Evolutionary conservation across 73 alveolate species (phyloP).

Genomic region (Loxodes magnus): DNA sequence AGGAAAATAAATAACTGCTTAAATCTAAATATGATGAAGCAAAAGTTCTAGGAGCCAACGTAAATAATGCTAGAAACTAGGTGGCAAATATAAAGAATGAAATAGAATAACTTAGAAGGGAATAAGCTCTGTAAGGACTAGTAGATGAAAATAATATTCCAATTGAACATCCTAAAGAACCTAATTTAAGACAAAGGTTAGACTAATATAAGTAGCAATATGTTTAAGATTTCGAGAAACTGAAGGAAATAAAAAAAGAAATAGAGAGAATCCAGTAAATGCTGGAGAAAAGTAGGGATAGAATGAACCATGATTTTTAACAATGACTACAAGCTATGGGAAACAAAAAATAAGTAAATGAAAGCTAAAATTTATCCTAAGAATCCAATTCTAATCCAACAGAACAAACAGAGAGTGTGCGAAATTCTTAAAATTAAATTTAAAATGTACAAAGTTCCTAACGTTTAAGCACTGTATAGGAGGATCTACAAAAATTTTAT

Average conservation of each 20-base stretch:
- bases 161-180: slow-evolving; percentile 47
- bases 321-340: slow-evolving; percentile 66
- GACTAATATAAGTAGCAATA: slow-evolving; percentile 34
- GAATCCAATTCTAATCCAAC: too few species aligned
- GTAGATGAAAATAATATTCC: slow-evolving; percentile 53
- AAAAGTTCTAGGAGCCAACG: slow-evolving; percentile 45
- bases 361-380: background rate
- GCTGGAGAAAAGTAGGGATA: slow-evolving; percentile 41
- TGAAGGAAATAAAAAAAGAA: slow-evolving; percentile 61
- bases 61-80: slow-evolving; percentile 48
- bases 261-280: slow-evolving; percentile 58
- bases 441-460: background rate
- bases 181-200: slow-evolving; percentile 25
- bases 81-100: slow-evolving; percentile 37
- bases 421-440: background rate
- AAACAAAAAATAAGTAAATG: slow-evolving; percentile 18
- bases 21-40: slow-evolving; percentile 49
- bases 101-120: slow-evolving; percentile 65
- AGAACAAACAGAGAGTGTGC: background rate
- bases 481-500: slow-evolving; percentile 51
- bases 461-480: slow-evolving; percentile 41
- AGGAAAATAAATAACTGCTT: slow-evolving; percentile 45
- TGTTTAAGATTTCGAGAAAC: slow-evolving; percentile 23
- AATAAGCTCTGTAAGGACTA: slow-evolving; percentile 65
- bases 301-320: slow-evolving; percentile 69